Base-by-base conservation (phyloP, 306 rosid species). In the Cucumis cinereus region DNA sequence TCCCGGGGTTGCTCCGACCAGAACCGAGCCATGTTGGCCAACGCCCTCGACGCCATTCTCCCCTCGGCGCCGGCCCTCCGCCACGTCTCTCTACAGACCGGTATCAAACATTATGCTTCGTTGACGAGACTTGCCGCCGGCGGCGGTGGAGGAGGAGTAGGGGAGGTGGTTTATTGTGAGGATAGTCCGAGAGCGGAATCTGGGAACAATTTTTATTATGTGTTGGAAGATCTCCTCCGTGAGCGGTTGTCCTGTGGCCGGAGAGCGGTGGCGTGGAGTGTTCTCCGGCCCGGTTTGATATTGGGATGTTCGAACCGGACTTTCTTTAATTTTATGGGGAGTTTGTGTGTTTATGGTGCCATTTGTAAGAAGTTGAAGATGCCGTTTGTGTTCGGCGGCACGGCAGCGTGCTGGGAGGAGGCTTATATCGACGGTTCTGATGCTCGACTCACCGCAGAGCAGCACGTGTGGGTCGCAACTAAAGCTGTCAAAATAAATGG, bases 71-170 rank as follows among this genome's bases (percentile, higher is more conserved):
- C 76, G 63, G 72, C 77, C 40, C 82, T 94, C 36, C 87, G 80
- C 77, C 96, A 94, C 71, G 90, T 94, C 71, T 92, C 97, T 11
- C 93, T 94, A 2, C 97, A 94, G 79, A 94, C 96, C 24, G 99
- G 99, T n/a, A 82, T 91, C 57, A 94, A 92, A 82, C 99, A 90
- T 76, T 92, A 94, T 40, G 81, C 92, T 16, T 90, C 96, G 9
- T 71, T 92, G 23, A 82, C 77, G 20, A 79, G 83, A 9, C 52
- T 45, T 6, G 87, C 91, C 23, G 83, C 82, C 26, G 77, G 77
- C 74, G 74, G 56, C 12, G 78, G 77, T 0, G 81, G 66, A 0
- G 81, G 77, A 58, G 82, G 76, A 16, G 78, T 77, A 1, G 79
- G n/a, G 28, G 9, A 80, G 73, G 35, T 75, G 16, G 74, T 55